Percentiles rank a stretch among this genome's conserved stretches.
phyloP scores from a whole-genome alignment of 352 stramenopile species.

The Globisporangium barbulae region DNA sequence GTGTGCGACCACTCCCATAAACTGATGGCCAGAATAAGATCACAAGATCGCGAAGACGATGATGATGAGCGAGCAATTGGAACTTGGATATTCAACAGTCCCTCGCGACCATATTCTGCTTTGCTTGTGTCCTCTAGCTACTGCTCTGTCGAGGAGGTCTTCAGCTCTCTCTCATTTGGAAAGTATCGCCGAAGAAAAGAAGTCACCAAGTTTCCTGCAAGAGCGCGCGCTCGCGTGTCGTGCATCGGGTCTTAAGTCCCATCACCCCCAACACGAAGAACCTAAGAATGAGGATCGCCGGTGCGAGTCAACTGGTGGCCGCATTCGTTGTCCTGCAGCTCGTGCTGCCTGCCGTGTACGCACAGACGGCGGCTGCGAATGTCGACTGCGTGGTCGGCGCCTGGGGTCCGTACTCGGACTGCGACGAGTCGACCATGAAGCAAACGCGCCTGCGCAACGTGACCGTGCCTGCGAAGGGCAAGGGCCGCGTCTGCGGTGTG shows the following conservation, averaged over 20 bases:
- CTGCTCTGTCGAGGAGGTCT: no score
- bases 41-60: neutral
- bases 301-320: neutral
- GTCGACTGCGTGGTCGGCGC: slow-evolving; percentile 50
- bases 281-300: neutral
- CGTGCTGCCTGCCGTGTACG: neutral
- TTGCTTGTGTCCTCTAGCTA: neutral
- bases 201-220: neutral
- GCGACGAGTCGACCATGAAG: slow-evolving; percentile 39
- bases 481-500: slow-evolving; percentile 23
- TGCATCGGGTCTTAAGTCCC: neutral
- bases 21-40: neutral
- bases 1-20: neutral
- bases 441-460: slow-evolving; percentile 30
- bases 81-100: no score
- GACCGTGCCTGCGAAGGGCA: slow-evolving; percentile 20
- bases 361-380: slow-evolving; percentile 21
- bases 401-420: slow-evolving; percentile 36
- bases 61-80: no score
- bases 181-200: neutral
- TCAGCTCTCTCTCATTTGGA: neutral
- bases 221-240: neutral
- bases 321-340: neutral
- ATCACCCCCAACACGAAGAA: neutral
- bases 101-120: neutral